Evolutionary conservation across 495 filamentous ascomycete species (phyloP).

Genomic region (Umbilicaria muhlenbergii): DNA sequence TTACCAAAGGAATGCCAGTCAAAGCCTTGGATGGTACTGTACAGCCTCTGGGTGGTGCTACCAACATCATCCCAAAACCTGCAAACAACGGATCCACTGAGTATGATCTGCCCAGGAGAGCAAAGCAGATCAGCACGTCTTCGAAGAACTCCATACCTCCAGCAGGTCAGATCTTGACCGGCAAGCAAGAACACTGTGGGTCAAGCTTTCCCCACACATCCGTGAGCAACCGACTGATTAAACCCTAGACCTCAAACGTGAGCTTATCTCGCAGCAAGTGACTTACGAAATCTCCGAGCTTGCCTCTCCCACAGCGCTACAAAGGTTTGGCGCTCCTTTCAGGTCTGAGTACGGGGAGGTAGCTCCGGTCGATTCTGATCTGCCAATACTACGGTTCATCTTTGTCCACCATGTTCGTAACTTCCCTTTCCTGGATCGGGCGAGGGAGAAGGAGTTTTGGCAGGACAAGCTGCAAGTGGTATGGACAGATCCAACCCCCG

Average conservation of each 20-base stretch:
- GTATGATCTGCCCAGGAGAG: too few species aligned
- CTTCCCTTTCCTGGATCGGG: constrained; percentile 92
- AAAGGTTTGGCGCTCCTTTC: constrained; percentile 91
- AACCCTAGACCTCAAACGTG: constrained; percentile 78
- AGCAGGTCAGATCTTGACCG: constrained; percentile 52
- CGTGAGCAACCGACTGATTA: neutral
- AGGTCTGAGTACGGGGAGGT: constrained; percentile 84
- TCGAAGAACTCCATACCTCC: constrained; percentile 17
- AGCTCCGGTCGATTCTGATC: constrained; percentile 80
- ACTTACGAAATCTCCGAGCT: constrained; percentile 79
- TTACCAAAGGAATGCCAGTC: neutral
- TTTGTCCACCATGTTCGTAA: constrained; percentile 97
- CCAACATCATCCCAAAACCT: neutral
- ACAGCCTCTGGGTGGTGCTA: neutral
- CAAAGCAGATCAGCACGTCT: neutral
- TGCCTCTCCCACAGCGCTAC: constrained; percentile 84
- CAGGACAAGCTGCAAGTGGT: constrained; percentile 95
- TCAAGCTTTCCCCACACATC: constrained; percentile 1
- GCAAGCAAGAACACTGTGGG: constrained; percentile 96
- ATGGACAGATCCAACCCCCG: constrained; percentile 1
- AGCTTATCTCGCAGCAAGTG: constrained; percentile 82
- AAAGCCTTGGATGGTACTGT: constrained; percentile 3
- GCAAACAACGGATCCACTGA: neutral
- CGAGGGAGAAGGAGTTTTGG: constrained; percentile 97
- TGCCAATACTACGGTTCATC: constrained; percentile 88